Base-by-base conservation (phyloP, 2,329 filamentous ascomycete genomes). In the Thelonectria blattea region DNA sequence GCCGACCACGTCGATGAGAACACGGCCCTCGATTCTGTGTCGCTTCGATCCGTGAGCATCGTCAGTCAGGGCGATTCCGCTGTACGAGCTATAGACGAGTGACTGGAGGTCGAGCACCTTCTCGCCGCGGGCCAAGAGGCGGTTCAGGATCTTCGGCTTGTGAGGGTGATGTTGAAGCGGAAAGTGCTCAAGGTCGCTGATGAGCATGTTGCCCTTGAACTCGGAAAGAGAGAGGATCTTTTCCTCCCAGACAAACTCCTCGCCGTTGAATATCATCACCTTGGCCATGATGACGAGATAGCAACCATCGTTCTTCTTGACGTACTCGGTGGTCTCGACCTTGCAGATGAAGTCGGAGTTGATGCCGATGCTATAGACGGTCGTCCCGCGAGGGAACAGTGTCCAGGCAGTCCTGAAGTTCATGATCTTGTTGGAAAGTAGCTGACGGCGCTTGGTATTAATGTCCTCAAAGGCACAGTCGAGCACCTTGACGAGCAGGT, bases 381-480 rank as follows among this genome's bases (percentile, higher is more conserved):
- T 72, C 1, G 74, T 74, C 18, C 71, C 71, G 11, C 71, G 72
- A 9, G 79, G 78, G 65, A 81, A 82, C 41, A 77, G 75, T 0
- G 79, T 76, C 81, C 81, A 83, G 20, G 76, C 77, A 0, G 75
- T 71, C 32, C 73, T 71, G 66, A 76, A 82, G 39, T 75, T 75
- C 39, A 80, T 74, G 14, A 83, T 74, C 0, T 74, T 73, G 27
- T 72, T 75, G 1, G 70, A 68, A 39, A 73, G 71, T 5, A 83
- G 71, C 22, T 74, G 70, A 6, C 71, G 71, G 12, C 74, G 68
- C 62, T 78, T 78, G 49, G 65, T 64, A 32, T 73, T 72, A 52
- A 78, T 68, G n/a, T 76, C 75, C 20, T 70, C 71, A 56, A 83
- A 82, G 45, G 81, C 65, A 32, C 80, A 79, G 43, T 79, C 75